Evolutionary conservation across 1,284 basidiomycete species (phyloP), one percentile per base, ranked within the genome.

Genomic region (Clitocybe nebularis): DNA sequence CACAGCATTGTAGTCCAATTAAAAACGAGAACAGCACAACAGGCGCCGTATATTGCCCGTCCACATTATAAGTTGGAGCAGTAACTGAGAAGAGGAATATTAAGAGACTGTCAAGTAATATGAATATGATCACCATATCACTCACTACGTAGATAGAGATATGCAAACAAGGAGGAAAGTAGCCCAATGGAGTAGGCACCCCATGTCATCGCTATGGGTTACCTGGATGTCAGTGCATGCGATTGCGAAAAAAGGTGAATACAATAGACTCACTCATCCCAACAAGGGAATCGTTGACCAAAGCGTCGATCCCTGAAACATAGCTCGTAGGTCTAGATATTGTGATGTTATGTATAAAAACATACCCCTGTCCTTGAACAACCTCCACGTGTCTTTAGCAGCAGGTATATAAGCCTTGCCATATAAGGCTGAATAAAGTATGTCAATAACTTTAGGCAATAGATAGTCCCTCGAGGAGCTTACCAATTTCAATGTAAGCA

Each of bases 311-410:
- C 19, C 83, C 74, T 75, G 49, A 13, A 11, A 14, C 17, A 19
- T 8, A 0, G 16, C 37, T 11, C 35, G 20, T 11, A 33, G 21
- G 39, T 34, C 28, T 36, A n/a, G 14, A 9, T 9, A 32, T 19
- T n/a, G 17, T 13, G 4, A 20, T 14, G 14, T 26, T 5, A 17
- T 14, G 9, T 21, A 22, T 57, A 11, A 28, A 6, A 5, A 21
- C 37, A 24, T 57, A 69, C 84, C 92, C 44, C 89, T 78, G 56
- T 93, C 86, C 55, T 79, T 82, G 68, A 94, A 81, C 41, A 93
- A 60, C n/a, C 75, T 72, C 89, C 89, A 95, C 0, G 92, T 92
- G 59, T 93, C 89, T 63, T 89, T 92, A 3, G 92, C 89, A n/a
- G 92, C 92, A 11, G 70, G 59, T 41, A 92, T 76, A 56, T 94